These are phyloP conservation scores for Nemophila menziesii DNA, from an alignment of 257 asterid species.

Conservation along the genomic window DNA sequence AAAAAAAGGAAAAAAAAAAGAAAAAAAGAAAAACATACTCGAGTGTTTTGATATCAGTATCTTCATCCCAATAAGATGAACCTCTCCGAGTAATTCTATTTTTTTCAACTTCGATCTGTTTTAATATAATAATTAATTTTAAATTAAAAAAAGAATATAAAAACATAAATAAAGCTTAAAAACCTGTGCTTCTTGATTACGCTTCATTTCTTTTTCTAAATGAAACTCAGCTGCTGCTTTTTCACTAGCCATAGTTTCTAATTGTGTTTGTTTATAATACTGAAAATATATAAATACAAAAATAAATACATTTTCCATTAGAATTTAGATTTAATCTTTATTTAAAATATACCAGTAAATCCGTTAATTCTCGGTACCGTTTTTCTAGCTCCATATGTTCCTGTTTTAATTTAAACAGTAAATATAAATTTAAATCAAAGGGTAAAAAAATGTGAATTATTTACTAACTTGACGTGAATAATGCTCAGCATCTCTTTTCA, in stretches of 20 bases:
- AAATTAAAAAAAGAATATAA: conserved; percentile 4
- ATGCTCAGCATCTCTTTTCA: conserved; percentile 99
- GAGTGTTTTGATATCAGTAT: conserved; percentile 81
- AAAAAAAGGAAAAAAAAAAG: too few relatives aligned
- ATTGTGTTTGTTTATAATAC: conserved; percentile 98
- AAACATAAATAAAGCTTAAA: conserved; percentile 10
- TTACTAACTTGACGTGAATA: conserved; percentile 85
- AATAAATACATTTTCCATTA: conserved; percentile 10
- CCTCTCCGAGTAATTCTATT: conserved; percentile 78
- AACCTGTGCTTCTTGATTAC: conserved; percentile 78
- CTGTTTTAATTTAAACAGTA: conserved; percentile 35
- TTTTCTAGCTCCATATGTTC: conserved; percentile 98
- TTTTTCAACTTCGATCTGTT: conserved; percentile 87
- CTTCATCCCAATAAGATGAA: conserved; percentile 95
- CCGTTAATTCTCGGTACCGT: conserved; percentile 96
- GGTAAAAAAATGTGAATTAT: neutral
- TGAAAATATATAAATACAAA: conserved; percentile 22
- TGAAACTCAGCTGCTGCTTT: conserved; percentile 99
- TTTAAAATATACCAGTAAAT: conserved; percentile 58
- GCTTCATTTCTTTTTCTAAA: conserved; percentile 93
- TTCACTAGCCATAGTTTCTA: conserved; percentile 96
- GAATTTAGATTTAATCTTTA: conserved; percentile 8
- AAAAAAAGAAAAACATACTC: conserved; percentile 52
- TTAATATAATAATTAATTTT: conserved; percentile 6
- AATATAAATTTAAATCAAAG: neutral